Percentiles rank a stretch among this genome's conserved stretches.
These are phyloP conservation scores for Podila horticola DNA, from an alignment of 192 early-diverging fungal genomes.

Conservation along the genomic window DNA sequence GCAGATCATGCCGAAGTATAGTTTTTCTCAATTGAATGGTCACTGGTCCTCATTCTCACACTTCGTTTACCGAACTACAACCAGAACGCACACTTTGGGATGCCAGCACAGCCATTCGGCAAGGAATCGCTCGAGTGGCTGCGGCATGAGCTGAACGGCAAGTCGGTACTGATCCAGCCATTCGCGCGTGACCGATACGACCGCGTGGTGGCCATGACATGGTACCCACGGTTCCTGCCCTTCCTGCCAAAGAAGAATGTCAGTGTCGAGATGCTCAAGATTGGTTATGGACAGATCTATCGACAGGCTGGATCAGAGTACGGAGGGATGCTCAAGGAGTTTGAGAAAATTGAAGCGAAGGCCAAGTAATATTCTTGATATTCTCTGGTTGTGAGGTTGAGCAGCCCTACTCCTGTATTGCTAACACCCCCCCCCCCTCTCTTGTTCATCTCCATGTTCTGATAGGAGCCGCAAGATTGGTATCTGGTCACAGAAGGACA, in stretches of 20 bases:
- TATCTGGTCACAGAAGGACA: slow-evolving; percentile 60
- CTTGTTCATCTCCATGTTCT: not conserved
- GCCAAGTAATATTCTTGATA: slow-evolving; percentile 60
- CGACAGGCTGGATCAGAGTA: slow-evolving; percentile 67
- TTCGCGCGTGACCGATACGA: slow-evolving; percentile 68
- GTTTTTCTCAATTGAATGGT: not conserved
- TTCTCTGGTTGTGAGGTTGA: not conserved
- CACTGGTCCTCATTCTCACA: not conserved
- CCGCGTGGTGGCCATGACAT: slow-evolving; percentile 71
- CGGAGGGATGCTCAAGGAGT: slow-evolving; percentile 52
- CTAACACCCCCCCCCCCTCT: too few relatives aligned
- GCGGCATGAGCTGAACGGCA: slow-evolving; percentile 49
- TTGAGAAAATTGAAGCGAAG: slow-evolving; percentile 56
- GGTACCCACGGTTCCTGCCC: slow-evolving; percentile 50
- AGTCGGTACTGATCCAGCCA: slow-evolving; percentile 58
- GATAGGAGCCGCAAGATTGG: slow-evolving; percentile 49
- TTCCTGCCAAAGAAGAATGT: slow-evolving; percentile 62
- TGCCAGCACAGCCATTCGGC: slow-evolving; percentile 68
- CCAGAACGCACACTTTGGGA: slow-evolving; percentile 70
- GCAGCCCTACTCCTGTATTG: not conserved
- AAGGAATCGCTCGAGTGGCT: slow-evolving; percentile 67
- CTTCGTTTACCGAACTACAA: too few relatives aligned
- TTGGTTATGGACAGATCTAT: slow-evolving; percentile 69
- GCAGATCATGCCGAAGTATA: not conserved
- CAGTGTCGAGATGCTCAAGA: slow-evolving; percentile 67